Conservation (phyloP, 306 rosid genomes). For the Begonia loranthoides region DNA sequence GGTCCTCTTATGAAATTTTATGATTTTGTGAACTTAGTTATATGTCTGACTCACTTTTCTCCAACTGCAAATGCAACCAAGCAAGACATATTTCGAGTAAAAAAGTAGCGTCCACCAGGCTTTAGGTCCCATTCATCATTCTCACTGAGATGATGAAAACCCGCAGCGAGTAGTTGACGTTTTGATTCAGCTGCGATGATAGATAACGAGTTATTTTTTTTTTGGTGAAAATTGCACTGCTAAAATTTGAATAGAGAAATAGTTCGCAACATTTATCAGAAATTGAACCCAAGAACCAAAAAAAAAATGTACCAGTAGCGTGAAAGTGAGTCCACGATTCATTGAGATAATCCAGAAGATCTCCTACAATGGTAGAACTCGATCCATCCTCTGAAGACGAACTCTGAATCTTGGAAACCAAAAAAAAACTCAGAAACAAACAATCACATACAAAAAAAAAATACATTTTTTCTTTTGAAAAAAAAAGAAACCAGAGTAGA, state of each 20-base stretch:
- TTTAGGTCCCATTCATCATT: constrained; percentile 79
- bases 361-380: constrained; percentile 47
- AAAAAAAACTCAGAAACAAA: neutral
- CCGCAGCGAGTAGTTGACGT: constrained; percentile 60
- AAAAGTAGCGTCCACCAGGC: constrained; percentile 90
- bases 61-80: constrained; percentile 86
- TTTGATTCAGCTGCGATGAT: constrained; percentile 69
- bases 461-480: neutral
- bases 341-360: constrained; percentile 70
- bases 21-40: too few species aligned
- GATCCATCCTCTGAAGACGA: constrained; percentile 23
- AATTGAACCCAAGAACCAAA: neutral
- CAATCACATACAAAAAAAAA: neutral
- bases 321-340: constrained; percentile 97
- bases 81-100: constrained; percentile 86
- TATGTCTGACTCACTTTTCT: constrained; percentile 39
- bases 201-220: neutral
- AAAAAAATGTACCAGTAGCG: constrained; percentile 51
- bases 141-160: constrained; percentile 63
- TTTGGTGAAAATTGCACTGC: too few species aligned
- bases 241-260: too few species aligned
- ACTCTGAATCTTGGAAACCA: constrained; percentile 15
- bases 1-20: too few species aligned
- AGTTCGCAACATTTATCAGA: too few species aligned
- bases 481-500: constrained; percentile 19